A percentile compares a stretch with the other conserved stretches of the same genome.
Evolutionary conservation across 306 rosid genomes (phyloP).

Genomic region (Neltuma alba): DNA sequence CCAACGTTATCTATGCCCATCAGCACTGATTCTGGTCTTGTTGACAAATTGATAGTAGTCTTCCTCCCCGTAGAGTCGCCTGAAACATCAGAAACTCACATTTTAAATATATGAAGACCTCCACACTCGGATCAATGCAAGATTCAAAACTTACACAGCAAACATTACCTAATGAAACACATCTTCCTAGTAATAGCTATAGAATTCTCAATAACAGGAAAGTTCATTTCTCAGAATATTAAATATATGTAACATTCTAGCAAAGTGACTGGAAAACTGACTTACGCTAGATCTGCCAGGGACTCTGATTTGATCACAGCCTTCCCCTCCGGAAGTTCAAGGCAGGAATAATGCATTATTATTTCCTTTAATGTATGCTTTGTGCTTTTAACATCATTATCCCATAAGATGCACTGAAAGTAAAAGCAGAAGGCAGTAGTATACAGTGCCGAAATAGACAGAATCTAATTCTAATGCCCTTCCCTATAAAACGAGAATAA

Average conservation of each 20-base stretch:
- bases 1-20: constrained; percentile 25
- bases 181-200: too few species aligned
- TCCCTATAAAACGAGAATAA: constrained; percentile 16
- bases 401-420: constrained; percentile 90
- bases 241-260: too few species aligned
- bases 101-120: neutral
- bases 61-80: constrained; percentile 63
- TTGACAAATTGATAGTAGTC: constrained; percentile 51
- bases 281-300: constrained; percentile 80
- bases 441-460: constrained; percentile 5
- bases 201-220: too few species aligned
- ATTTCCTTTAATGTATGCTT: constrained; percentile 83
- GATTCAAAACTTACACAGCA: neutral
- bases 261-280: constrained; percentile 21
- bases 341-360: constrained; percentile 71
- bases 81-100: constrained; percentile 39
- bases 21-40: constrained; percentile 36
- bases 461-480: neutral
- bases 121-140: neutral
- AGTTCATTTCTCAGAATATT: too few species aligned
- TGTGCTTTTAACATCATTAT: constrained; percentile 83
- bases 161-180: neutral
- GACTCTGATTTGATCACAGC: constrained; percentile 74
- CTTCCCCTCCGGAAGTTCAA: constrained; percentile 83
- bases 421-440: constrained; percentile 24